Conservation (phyloP, 1,284 basidiomycete species). For the Psilocybe mexicana region DNA sequence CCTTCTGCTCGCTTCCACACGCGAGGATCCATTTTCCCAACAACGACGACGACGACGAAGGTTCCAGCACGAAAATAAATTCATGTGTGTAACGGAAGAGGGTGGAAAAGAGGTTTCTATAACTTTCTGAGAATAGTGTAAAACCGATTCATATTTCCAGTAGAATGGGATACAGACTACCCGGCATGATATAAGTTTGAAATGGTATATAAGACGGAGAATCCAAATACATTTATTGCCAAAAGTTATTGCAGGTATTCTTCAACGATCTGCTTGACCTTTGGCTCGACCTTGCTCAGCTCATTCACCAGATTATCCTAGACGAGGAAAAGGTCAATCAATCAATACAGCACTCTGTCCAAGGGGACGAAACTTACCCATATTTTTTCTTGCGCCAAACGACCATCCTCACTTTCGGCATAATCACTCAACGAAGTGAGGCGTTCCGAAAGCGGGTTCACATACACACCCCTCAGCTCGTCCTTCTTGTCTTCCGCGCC, state of each 20-base stretch:
- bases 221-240: constrained; percentile 26
- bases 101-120: too few relatives aligned
- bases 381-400: constrained; percentile 37
- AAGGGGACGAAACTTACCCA: constrained; percentile 36
- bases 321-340: not conserved
- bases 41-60: too few relatives aligned
- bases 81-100: too few relatives aligned
- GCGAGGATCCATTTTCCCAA: constrained; percentile 37
- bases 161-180: too few relatives aligned
- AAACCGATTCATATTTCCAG: too few relatives aligned
- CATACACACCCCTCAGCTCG: constrained; percentile 26
- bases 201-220: too few relatives aligned
- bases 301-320: constrained; percentile 35
- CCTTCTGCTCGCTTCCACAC: constrained; percentile 36
- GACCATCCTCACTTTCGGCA: constrained; percentile 42
- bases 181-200: too few relatives aligned
- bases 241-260: constrained; percentile 4
- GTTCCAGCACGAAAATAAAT: too few relatives aligned
- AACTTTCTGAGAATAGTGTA: too few relatives aligned
- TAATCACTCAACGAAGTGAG: constrained; percentile 46
- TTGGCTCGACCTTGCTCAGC: constrained; percentile 26
- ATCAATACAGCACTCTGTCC: not conserved
- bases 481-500: constrained; percentile 36
- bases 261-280: constrained; percentile 17
- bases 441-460: constrained; percentile 10